Conservation (phyloP, 805 yeast species). For the Candida oleophila region DNA sequence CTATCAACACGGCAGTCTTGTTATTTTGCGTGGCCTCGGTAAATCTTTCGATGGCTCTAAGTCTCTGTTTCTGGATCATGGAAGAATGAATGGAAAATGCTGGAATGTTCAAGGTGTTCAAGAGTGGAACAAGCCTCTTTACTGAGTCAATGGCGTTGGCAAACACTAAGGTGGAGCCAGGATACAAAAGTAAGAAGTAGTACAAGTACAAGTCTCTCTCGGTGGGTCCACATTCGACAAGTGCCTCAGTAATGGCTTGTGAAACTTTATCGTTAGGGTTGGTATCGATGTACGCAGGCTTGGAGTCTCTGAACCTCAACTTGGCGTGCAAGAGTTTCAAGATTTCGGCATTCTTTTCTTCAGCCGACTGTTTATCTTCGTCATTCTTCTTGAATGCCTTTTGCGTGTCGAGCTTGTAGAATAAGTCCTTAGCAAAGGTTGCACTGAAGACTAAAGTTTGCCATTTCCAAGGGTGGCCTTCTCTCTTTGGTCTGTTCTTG, state of each 20-base stretch:
- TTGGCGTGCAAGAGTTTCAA: slow-evolving; percentile 64
- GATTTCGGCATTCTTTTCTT: slow-evolving; percentile 56
- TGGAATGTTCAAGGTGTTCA: slow-evolving; percentile 67
- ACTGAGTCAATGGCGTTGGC: slow-evolving; percentile 96
- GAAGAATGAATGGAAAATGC: slow-evolving; percentile 84
- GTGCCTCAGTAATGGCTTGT: slow-evolving; percentile 72
- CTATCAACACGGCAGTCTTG: slow-evolving; percentile 69
- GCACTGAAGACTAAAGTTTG: slow-evolving; percentile 96
- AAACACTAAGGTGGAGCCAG: slow-evolving; percentile 87
- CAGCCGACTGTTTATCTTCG: slow-evolving; percentile 25
- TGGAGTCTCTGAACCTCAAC: slow-evolving; percentile 63
- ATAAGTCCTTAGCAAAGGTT: slow-evolving; percentile 81
- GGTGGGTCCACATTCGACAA: slow-evolving; percentile 85
- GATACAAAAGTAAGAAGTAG: slow-evolving; percentile 81
- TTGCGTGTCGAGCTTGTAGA: slow-evolving; percentile 62
- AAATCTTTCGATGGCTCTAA: slow-evolving; percentile 82
- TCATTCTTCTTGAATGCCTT: slow-evolving; percentile 21
- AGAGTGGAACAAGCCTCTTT: slow-evolving; percentile 74
- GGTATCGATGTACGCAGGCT: slow-evolving; percentile 75
- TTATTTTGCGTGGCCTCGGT: slow-evolving; percentile 47
- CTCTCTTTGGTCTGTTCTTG: slow-evolving; percentile 45
- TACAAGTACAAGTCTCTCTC: slow-evolving; percentile 90
- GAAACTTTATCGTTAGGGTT: slow-evolving; percentile 84
- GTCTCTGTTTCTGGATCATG: slow-evolving; percentile 92
- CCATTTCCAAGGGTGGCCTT: slow-evolving; percentile 42